Base-by-base conservation (phyloP, 2,329 filamentous ascomycete genomes). In the Herpotrichia juniperi region DNA sequence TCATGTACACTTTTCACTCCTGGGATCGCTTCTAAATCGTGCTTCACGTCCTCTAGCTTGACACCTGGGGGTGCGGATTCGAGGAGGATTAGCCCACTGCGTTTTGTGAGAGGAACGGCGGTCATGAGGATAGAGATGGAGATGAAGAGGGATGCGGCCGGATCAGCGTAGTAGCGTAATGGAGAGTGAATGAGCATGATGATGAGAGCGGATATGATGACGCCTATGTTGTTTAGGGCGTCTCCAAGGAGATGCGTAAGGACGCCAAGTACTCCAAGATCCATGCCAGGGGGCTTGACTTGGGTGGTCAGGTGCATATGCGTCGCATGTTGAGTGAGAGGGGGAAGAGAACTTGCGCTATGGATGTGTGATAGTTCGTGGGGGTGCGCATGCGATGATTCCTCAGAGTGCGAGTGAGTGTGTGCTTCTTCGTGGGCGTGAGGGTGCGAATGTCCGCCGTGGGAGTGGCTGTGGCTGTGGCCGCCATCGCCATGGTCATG, bases 181-280 rank as follows among this genome's bases (percentile, higher is more conserved):
- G 82, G 76, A 25, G 81, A 84, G 25, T 79, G 67, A 0, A 81
- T 77, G 50, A 86, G 77, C 88, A 87, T 91, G 67, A 92, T 88
- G 26, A 90, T 78, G 2, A 87, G 63, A 0, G 87, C 87, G 1
- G 88, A 83, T 30, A 87, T 76, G 43, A 91, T 90, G 53, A 93
- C 88, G 9, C 88, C 88, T 10, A 91, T 70, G 61, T 93, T 93
- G 74, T 91, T 92, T 56, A 88, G 78, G 4, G 87, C 87, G 63
- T 93, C 89, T 26, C 88, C 86, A 2, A 89, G 63, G 22, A 92
- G 82, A 62, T 93, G 89, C 12, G 90, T 73, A 10, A 92, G 65
- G 1, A 90, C 87, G 1, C 86, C 88, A 55, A 89, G 75, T 78
- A 90, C 87, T 10, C 86, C 87, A n/a, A 92, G 76, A 64, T 92